A percentile compares a stretch with the other conserved stretches of the same genome.
Conservation (phyloP, 2,329 filamentous ascomycete genomes). For the Cercospora sp. region DNA sequence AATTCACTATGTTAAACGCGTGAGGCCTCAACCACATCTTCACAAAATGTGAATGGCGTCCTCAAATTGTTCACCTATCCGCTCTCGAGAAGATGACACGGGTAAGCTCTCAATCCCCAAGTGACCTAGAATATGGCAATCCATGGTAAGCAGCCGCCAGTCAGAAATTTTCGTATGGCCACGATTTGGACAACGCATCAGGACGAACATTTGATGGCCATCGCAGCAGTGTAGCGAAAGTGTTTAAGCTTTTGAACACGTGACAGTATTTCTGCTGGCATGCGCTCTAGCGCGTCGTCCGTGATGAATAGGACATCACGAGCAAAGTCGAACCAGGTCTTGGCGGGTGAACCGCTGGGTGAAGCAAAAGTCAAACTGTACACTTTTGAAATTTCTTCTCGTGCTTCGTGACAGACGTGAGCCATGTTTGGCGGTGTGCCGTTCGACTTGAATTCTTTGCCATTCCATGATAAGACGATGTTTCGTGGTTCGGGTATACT, state of each 20-base stretch:
- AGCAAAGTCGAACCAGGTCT: constrained; percentile 18
- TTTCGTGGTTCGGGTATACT: constrained; percentile 20
- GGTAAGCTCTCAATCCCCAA: not conserved
- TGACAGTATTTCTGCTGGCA: not conserved
- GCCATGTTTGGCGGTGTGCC: constrained; percentile 15
- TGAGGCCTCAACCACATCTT: not conserved
- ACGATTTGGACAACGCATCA: constrained; percentile 2
- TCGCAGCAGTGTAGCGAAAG: constrained; percentile 19
- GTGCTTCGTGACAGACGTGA: constrained; percentile 20
- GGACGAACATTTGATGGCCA: constrained; percentile 22
- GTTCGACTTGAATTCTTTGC: constrained; percentile 18
- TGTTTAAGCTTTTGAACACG: constrained; percentile 15
- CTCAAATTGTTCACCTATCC: not conserved
- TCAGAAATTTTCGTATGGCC: not conserved
- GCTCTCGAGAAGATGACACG: not conserved
- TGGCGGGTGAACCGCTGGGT: not conserved
- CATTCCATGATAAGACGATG: constrained; percentile 20
- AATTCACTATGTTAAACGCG: not conserved
- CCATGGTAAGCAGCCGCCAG: not conserved
- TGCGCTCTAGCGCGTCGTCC: constrained; percentile 11
- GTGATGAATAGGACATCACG: constrained; percentile 22
- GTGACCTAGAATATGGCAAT: constrained; percentile 1
- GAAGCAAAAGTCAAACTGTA: constrained; percentile 19
- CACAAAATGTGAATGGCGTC: not conserved
- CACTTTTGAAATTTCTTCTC: constrained; percentile 18